Evolutionary conservation across 805 yeast genomes (phyloP).

Genomic region (Teunomyces lycoperdinae): DNA sequence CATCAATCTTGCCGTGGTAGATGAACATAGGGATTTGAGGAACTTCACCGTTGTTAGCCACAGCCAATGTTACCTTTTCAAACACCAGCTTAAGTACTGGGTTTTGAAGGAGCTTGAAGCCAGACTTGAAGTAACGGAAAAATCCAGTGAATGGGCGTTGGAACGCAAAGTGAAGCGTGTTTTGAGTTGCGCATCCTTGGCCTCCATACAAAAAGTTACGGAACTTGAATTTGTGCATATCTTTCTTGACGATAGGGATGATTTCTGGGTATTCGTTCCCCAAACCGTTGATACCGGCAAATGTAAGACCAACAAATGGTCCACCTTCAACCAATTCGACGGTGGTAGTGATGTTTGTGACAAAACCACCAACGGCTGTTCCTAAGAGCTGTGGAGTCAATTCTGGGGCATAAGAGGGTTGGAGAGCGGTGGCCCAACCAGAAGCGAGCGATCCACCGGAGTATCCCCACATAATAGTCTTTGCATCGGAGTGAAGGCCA

Average conservation of each 20-base stretch:
- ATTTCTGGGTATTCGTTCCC: constrained; percentile 26
- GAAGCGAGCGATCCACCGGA: constrained; percentile 25
- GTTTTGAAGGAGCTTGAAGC: constrained; percentile 12
- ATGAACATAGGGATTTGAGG: constrained; percentile 11
- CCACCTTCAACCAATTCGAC: constrained; percentile 22
- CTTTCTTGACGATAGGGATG: constrained; percentile 1
- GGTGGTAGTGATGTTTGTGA: constrained; percentile 28
- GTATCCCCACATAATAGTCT: constrained; percentile 20
- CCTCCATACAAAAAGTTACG: not conserved
- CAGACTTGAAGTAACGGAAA: constrained; percentile 3
- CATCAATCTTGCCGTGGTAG: constrained; percentile 10
- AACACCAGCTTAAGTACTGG: constrained; percentile 16
- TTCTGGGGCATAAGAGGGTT: constrained; percentile 24
- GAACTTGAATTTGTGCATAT: not conserved
- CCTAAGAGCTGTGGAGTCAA: constrained; percentile 18
- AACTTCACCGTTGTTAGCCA: constrained; percentile 3
- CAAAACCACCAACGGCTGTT: constrained; percentile 36
- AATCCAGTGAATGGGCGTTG: not conserved
- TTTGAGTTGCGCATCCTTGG: not conserved
- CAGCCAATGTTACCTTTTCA: constrained; percentile 8
- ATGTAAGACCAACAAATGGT: constrained; percentile 26
- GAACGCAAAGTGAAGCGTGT: not conserved
- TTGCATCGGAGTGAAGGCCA: constrained; percentile 14
- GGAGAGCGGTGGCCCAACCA: constrained; percentile 23
- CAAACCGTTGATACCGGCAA: constrained; percentile 29